Percentiles rank a stretch among this genome's conserved stretches.
phyloP scores from a whole-genome alignment of 108 stramenopile genomes.

The Seminavis robusta region DNA sequence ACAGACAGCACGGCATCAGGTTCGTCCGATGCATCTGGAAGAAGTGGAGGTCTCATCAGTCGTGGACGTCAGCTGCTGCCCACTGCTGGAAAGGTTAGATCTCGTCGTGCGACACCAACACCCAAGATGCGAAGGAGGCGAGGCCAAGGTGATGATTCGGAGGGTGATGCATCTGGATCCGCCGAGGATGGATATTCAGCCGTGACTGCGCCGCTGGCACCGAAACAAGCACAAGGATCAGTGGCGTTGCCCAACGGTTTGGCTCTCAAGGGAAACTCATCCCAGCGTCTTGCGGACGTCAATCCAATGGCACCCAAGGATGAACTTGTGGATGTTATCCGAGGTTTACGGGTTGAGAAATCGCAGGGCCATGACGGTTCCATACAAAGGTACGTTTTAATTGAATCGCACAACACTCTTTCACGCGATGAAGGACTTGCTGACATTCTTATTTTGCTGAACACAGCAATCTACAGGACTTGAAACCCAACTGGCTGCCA shows the following conservation, averaged over 20 bases:
- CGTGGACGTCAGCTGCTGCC: conserved; percentile 76
- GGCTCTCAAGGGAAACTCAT: background rate
- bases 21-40: conserved; percentile 24
- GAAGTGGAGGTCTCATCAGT: conserved; percentile 49
- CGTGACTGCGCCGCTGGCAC: conserved; percentile 14
- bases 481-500: conserved; percentile 77
- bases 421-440: background rate
- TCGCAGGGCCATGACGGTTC: conserved; percentile 67
- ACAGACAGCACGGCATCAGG: conserved; percentile 33
- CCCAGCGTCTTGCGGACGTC: background rate
- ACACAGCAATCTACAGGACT: conserved; percentile 39
- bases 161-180: conserved; percentile 20
- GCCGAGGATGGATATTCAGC: conserved; percentile 77
- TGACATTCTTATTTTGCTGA: background rate
- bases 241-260: no score
- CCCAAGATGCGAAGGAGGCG: conserved; percentile 48
- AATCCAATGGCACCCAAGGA: conserved; percentile 61
- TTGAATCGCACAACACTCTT: background rate
- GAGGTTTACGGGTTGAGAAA: conserved; percentile 71
- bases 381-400: conserved; percentile 7
- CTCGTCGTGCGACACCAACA: conserved; percentile 79
- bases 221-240: no score
- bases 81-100: conserved; percentile 69
- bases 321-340: conserved; percentile 80
- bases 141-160: conserved; percentile 5